Conservation (phyloP, 768 basidiomycete genomes). For the Rhodotorula sphaerocarpa region DNA sequence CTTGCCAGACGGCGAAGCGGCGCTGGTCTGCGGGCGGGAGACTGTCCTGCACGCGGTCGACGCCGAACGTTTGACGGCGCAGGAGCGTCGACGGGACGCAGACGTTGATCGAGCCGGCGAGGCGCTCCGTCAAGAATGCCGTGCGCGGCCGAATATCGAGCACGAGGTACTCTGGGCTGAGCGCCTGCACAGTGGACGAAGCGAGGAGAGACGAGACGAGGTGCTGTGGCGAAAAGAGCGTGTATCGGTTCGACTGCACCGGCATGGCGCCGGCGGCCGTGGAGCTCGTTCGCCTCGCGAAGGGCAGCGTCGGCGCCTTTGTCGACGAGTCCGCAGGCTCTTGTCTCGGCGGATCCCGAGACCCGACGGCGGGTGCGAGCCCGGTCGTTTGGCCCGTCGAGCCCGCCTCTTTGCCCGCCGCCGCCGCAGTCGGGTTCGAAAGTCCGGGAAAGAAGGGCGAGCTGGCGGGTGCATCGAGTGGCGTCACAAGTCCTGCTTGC, state of each 20-base stretch:
- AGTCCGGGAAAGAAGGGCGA: constrained; percentile 25
- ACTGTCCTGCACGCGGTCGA: constrained; percentile 69
- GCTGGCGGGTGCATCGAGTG: constrained; percentile 8
- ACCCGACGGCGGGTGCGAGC: background rate
- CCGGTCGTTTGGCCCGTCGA: background rate
- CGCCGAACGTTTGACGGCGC: constrained; percentile 76
- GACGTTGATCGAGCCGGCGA: constrained; percentile 67
- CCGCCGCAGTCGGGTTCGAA: too few species aligned
- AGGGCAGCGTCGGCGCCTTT: too few species aligned
- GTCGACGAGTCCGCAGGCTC: too few species aligned
- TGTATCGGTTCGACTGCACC: constrained; percentile 6
- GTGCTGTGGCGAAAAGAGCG: constrained; percentile 7
- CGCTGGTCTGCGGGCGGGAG: constrained; percentile 56
- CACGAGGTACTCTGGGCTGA: constrained; percentile 49
- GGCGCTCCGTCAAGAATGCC: constrained; percentile 54
- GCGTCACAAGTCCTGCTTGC: background rate
- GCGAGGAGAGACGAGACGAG: constrained; percentile 18
- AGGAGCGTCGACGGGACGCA: constrained; percentile 90
- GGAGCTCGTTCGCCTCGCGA: background rate
- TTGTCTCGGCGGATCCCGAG: too few species aligned
- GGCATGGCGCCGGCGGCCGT: background rate
- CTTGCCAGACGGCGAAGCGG: constrained; percentile 49
- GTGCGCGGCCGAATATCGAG: constrained; percentile 84
- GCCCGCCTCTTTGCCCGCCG: background rate
- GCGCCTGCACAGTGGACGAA: fast-evolving